Base-by-base conservation (phyloP, 202 grass and related monocot genomes). In the Panicum hallii region DNA sequence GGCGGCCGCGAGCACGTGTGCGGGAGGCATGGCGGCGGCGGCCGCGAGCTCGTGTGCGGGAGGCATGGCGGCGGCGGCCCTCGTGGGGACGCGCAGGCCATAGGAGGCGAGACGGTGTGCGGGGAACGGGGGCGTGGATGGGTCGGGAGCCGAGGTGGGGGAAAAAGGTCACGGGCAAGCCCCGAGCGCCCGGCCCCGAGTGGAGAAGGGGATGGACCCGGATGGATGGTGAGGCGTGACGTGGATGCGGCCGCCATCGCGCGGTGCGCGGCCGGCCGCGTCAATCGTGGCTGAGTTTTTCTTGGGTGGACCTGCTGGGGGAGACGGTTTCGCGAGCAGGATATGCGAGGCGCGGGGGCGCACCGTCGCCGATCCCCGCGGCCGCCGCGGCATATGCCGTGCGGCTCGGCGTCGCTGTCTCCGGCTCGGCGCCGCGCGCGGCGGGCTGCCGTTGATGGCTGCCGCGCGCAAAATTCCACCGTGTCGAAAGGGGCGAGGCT, bases 161-260 rank as follows among this genome's bases (percentile, higher is more conserved):
- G 7, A 5, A 1, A 5, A 6, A 7, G 22, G 56, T 9, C 8
- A 26, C 4, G 10, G 14, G 6, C 26, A 3, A 34, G 11, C 8
- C 13, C 5, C 13, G 2, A 44, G 11, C 8, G 34, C 7, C 7
- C 5, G 5, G 7, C 15, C 16, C 26, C 41, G 15, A 5, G 40
- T 11, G 49, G 53, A 71, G 22, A 60, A 16, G 16, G 8, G 19
- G 80, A 62, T 14, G 65, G 79, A 49, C 3, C 14, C 3, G 17
- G 16, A 14, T 3, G 67, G 44, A 28, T 19, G 15, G 20, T 36
- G 26, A 77, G 42, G 62, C 1, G 67, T 19, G 58, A 83, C 88
- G 84, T 90, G 88, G 88, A 83, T 19, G 79, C 32, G 4, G 79
- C 83, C 14, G 56, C 28, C 4, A 82, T 78, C 88, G 65, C 50